Base-by-base conservation (phyloP, 2,329 filamentous ascomycete genomes). In the Trichoderma atroviride region DNA sequence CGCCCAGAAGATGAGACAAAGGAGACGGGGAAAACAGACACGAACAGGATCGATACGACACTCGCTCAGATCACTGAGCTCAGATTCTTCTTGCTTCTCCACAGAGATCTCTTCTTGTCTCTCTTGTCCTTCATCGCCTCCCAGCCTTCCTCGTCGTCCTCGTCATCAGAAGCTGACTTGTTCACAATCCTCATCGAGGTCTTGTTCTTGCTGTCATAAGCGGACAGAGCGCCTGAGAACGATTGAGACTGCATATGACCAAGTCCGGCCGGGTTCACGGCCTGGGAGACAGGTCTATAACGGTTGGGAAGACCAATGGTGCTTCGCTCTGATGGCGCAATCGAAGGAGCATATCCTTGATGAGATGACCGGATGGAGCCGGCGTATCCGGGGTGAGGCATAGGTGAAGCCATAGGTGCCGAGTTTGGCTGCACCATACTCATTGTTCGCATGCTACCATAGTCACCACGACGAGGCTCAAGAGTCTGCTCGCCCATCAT, bases 251-350 rank as follows among this genome's bases (percentile, higher is more conserved):
- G 72, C 76, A 79, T 74, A 79, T 79, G 73, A 70, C 76, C 73
- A 77, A 73, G 75, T 78, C 72, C 74, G 79, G 74, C 72, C 78
- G 78, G 70, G 67, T 73, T 72, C 10, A 74, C 74, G 67, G 86
- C 83, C 53, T 91, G 90, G 0, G 92, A 94, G 0, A 98, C 95
- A 1, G 96, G 94, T 57, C 96, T 88, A 81, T 99, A 99, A 56
- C 96, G 89, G 37, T 93, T 91, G 10, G 96, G 94, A 64, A 97
- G 86, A 19, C 96, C 96, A 71, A 97, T 84, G 78, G 96, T 98
- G 84, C 94, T 98, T 71, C 96, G 91, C 82, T 98, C 96, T 5
- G 93, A 97, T 1, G 96, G 96, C 2, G 96, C 95, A 73, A 99
- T 97, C 0, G 95, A 98, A 0, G 94, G 89, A 0, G 94, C 87